These are phyloP conservation scores for Ogataea philodendri DNA, from an alignment of 805 yeast species.

Conservation along the genomic window DNA sequence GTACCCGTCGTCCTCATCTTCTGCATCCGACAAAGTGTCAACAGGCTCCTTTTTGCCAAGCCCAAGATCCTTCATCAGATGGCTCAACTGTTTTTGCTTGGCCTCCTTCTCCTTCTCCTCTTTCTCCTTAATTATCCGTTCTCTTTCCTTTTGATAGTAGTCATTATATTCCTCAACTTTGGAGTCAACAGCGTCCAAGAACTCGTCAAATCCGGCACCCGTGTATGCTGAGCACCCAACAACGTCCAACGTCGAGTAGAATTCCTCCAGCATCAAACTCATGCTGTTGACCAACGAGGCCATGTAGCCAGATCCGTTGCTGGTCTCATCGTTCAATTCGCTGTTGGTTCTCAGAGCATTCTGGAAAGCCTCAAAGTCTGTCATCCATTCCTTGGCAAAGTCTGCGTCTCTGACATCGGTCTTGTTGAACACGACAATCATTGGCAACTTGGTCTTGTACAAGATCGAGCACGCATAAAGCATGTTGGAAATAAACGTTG, in stretches of 20 bases:
- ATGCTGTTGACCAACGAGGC: slow-evolving; percentile 88
- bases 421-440: slow-evolving; percentile 95
- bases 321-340: slow-evolving; percentile 60
- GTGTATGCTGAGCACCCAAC: slow-evolving; percentile 92
- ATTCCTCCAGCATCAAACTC: slow-evolving; percentile 95
- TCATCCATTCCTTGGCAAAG: slow-evolving; percentile 96
- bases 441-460: slow-evolving; percentile 93
- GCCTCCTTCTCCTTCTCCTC: slow-evolving; percentile 70
- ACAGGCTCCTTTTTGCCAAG: slow-evolving; percentile 41
- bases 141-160: slow-evolving; percentile 83
- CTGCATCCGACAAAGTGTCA: slow-evolving; percentile 51
- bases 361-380: slow-evolving; percentile 91
- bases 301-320: slow-evolving; percentile 83
- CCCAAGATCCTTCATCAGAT: slow-evolving; percentile 86
- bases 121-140: slow-evolving; percentile 70
- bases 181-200: slow-evolving; percentile 75
- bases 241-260: slow-evolving; percentile 87
- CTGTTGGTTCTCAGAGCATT: slow-evolving; percentile 65
- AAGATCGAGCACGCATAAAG: slow-evolving; percentile 95
- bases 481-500: slow-evolving; percentile 98
- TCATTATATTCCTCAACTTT: slow-evolving; percentile 86
- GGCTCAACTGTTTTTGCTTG: slow-evolving; percentile 67
- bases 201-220: slow-evolving; percentile 92
- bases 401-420: slow-evolving; percentile 83
- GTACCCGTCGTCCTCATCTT: slow-evolving; percentile 42